A percentile compares a stretch with the other conserved stretches of the same genome.
These are phyloP conservation scores for Cyclaneusma minus DNA, from an alignment of 2,329 filamentous ascomycete genomes.

Conservation along the genomic window DNA sequence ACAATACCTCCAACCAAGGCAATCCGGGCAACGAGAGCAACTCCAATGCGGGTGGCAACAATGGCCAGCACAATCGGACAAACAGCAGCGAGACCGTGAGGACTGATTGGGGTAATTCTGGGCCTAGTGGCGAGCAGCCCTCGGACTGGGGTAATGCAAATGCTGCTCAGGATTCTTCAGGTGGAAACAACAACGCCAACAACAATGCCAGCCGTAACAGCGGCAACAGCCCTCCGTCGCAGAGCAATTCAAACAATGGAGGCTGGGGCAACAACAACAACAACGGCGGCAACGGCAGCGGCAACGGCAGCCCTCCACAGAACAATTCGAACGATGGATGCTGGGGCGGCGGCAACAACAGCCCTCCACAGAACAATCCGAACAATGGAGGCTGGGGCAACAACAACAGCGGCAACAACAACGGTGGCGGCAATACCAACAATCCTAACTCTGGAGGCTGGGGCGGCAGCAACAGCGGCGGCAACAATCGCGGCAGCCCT, in stretches of 20 bases:
- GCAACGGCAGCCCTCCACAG: conserved; percentile 1
- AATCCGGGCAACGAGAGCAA: conserved; percentile 5
- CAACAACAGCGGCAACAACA: conserved; percentile 4
- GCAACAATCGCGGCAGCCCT: conserved; percentile 2
- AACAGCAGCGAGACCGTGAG: no score
- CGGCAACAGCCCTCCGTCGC: conserved; percentile 1
- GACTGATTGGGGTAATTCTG: no score
- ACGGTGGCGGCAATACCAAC: conserved; percentile 4
- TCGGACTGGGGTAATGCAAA: conserved; percentile 2
- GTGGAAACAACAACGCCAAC: conserved; percentile 3
- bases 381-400: conserved; percentile 3
- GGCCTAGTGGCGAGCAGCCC: conserved; percentile 1
- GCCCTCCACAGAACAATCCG: neutral
- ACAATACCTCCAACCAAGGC: conserved; percentile 1
- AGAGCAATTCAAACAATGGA: conserved; percentile 1
- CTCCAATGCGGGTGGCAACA: conserved; percentile 1
- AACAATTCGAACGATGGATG: conserved; percentile 2
- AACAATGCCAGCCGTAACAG: conserved; percentile 1
- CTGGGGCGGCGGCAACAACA: conserved; percentile 3
- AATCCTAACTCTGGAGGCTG: conserved; percentile 2
- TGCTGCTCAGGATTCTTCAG: no score
- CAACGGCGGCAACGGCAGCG: conserved; percentile 1
- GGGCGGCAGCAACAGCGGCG: conserved; percentile 2
- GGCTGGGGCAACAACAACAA: conserved; percentile 3
- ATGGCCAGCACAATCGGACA: conserved; percentile 2